Evolutionary conservation across 768 basidiomycete species (phyloP), one percentile per base, ranked within the genome.

Genomic region (Clitopilus passeckerianus): DNA sequence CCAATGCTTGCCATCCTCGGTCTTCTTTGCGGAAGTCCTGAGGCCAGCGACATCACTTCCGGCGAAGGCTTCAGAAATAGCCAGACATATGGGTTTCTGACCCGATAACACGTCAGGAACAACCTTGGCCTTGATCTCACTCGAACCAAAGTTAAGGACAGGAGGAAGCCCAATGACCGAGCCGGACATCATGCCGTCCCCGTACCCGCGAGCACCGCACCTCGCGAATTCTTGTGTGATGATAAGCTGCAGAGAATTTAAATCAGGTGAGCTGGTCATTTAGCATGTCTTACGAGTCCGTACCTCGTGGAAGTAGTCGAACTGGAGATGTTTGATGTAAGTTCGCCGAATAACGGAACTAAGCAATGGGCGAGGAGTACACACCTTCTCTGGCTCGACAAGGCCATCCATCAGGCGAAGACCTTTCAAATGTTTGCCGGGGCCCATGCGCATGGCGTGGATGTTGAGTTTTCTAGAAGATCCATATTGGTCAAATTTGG

Each of bases 401-500:
- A 88, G 67, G 3, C 93, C 95, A 56, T 82, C 85, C 81, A 94
- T 87, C 23, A 98, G 76, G 33, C 78, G 83, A 20, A 85, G 78
- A 67, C 77, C 75, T 65, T 90, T 81, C 22, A 98, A 78, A 66
- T 97, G 94, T 71, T 91, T 91, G 24, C 93, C 94, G 22, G 95
- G 95, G 15, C 96, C 96, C 74, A 95, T 79, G 18, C 92, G 86
- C 95, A 97, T 96, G 14, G 92, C 91, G 68, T 93, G 90, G 18
- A 98, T 58, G 66, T 93, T 86, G 30, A 83, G 56, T 55, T 86
- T 85, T 15, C 86, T 87, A 53, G 14, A 37, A 10, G 7, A 56
- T 5, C n/a, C 60, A 58, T 23, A 24, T 34, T 34, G 54, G 16
- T 37, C 80, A 79, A 85, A 82, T 84, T 89, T 85, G 66, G 81